phyloP scores from a whole-genome alignment of 2,329 filamentous ascomycete genomes.

The Hymenoscyphus infarciens region DNA sequence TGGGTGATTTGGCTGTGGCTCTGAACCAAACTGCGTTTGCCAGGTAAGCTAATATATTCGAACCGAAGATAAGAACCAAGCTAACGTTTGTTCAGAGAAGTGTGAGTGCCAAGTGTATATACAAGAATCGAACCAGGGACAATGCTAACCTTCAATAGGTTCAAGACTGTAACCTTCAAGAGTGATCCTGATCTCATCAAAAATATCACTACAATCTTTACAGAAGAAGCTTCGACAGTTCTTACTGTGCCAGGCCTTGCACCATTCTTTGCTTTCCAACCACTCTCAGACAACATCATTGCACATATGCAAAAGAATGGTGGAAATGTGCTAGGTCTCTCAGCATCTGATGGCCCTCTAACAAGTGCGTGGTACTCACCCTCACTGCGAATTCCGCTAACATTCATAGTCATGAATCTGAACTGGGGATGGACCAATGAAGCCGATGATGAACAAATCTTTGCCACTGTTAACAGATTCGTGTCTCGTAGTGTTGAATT shows the following conservation, averaged over 20 bases:
- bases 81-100: slow-evolving; percentile 5
- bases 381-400: not conserved
- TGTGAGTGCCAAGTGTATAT: not conserved
- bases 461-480: slow-evolving; percentile 11
- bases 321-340: slow-evolving; percentile 28
- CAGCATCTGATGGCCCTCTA: slow-evolving; percentile 18
- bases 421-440: slow-evolving; percentile 17
- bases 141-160: slow-evolving; percentile 11
- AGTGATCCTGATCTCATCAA: slow-evolving; percentile 19
- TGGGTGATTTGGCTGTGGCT: slow-evolving; percentile 17
- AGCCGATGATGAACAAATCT: slow-evolving; percentile 16
- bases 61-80: not conserved
- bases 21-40: slow-evolving; percentile 20
- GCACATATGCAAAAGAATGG: slow-evolving; percentile 22
- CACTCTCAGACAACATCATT: slow-evolving; percentile 23
- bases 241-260: slow-evolving; percentile 16
- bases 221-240: slow-evolving; percentile 18
- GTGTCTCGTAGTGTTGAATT: slow-evolving; percentile 11
- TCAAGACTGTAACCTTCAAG: slow-evolving; percentile 24
- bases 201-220: slow-evolving; percentile 20
- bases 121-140: not conserved
- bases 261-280: slow-evolving; percentile 24
- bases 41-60: slow-evolving; percentile 12
- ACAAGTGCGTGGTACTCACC: slow-evolving; percentile 13
- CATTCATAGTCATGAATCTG: slow-evolving; percentile 17